Base-by-base conservation (phyloP, 176 grass and related monocot species). In the Cenchrus americanus region DNA sequence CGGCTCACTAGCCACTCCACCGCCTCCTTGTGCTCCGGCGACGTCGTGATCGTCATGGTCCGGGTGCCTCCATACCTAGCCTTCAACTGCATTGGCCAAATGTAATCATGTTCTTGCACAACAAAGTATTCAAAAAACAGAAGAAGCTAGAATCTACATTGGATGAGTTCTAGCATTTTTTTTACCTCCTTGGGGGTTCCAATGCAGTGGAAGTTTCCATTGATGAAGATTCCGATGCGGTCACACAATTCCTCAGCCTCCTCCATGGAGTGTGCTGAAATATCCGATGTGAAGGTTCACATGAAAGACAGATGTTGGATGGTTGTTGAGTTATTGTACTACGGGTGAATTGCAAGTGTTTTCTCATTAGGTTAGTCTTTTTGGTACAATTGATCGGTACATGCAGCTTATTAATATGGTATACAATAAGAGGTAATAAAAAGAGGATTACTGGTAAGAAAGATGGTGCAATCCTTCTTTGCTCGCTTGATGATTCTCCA, bases 201-300 rank as follows among this genome's bases (percentile, higher is more conserved):
- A 51, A 98, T 83, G 84, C 93, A 98, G 5, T 95, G 93, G 53
- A 95, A 95, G 63, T 59, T 83, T 40, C 96, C 96, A 10, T 90
- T 73, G 8, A 95, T 88, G 26, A 98, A 98, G 77, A 95, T 92
- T 40, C 96, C 93, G 8, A 98, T 76, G 8, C 85, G 89, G 50
- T 98, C 91, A 58, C 96, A 98, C 11, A 98, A 71, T 55, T 90
- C 80, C 77, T 98, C 91, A 0, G 96, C 93, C 78, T 98, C 93
- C 84, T 98, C 93, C 96, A 98, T 95, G 21, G 96, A 98, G 73
- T 98, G 96, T 27, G 96, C 96, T 98, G 87, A 52, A 84, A 83
- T 8, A 57, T 88, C n/a, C 57, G 10, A 17, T 69, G 8, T 14
- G 18, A 13, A 47, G 10, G 21, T 46, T 37, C 4, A 37, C 34